Conservation (phyloP, 1,284 basidiomycete species). For the Leccinum griseonigrum region DNA sequence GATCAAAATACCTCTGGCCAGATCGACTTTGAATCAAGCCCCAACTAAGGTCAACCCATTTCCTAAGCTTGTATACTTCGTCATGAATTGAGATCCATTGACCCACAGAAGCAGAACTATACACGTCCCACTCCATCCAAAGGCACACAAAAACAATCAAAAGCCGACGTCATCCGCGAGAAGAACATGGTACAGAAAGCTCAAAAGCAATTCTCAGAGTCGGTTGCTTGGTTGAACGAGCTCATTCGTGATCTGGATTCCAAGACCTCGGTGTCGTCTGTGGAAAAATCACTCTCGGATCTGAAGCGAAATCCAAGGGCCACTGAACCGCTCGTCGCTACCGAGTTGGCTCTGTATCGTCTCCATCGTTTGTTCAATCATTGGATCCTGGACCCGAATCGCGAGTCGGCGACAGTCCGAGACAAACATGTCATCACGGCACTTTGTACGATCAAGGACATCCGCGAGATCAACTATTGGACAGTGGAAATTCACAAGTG, state of each 20-base stretch:
- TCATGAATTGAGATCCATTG: background rate
- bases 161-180: slow-evolving; percentile 29
- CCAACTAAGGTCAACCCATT: slow-evolving; percentile 15
- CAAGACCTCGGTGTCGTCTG: slow-evolving; percentile 25
- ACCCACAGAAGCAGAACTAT: slow-evolving; percentile 18
- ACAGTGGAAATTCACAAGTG: slow-evolving; percentile 38
- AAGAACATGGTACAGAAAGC: slow-evolving; percentile 26
- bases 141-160: slow-evolving; percentile 19
- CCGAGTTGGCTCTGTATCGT: slow-evolving; percentile 51
- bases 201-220: slow-evolving; percentile 23
- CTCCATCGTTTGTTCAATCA: slow-evolving; percentile 49
- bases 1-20: slow-evolving; percentile 47
- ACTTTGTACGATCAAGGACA: slow-evolving; percentile 46
- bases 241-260: slow-evolving; percentile 29
- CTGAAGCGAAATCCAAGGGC: slow-evolving; percentile 42
- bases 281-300: slow-evolving; percentile 26
- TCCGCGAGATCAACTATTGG: slow-evolving; percentile 38
- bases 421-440: slow-evolving; percentile 46
- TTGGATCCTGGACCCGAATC: slow-evolving; percentile 50
- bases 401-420: slow-evolving; percentile 35
- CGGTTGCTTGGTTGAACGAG: slow-evolving; percentile 18
- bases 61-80: background rate
- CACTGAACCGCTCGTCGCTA: slow-evolving; percentile 41
- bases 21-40: slow-evolving; percentile 12
- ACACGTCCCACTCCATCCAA: slow-evolving; percentile 13